Base-by-base conservation (phyloP, 345 rosid species). In the Eucalyptus tenuipes region DNA sequence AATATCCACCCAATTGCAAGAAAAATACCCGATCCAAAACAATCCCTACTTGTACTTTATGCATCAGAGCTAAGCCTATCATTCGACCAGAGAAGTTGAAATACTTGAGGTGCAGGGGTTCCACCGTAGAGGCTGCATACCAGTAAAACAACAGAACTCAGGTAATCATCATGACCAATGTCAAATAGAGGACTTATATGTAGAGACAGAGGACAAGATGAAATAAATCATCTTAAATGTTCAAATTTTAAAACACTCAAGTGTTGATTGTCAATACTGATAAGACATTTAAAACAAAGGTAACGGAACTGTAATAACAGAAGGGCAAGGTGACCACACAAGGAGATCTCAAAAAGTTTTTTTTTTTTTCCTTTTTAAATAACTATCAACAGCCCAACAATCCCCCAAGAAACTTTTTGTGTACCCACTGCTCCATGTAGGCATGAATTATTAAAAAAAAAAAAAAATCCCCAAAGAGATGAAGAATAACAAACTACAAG, bases 31-130 rank as follows among this genome's bases (percentile, higher is more conserved):
- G 99, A 90, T 98, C 99, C 89, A 98, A 91, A 87, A 95, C 95
- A 89, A 97, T 91, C 20, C 98, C 99, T 13, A 98, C 94, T 95
- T 98, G 99, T 85, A 97, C 96, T 93, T 94, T 96, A 91, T 97
- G 97, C 99, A 95, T 94, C 94, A 98, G 89, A 61, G 99, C 97
- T 88, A 98, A 93, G 5, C 96, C 99, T 90, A 96, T 95, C 86
- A 98, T 94, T 64, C 99, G 95, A 44, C 99, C 99, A 85, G 98
- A 93, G 85, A 98, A 98, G 88, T 88, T 91, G 91, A 96, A 98
- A 95, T 95, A 97, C 45, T 94, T 93, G 33, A 94, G 98, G 93
- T 96, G 97, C 96, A 94, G 66, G 24, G 98, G 97, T 90, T 97
- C 95, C 89, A 96, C 98, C 90, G 93, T 95, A 86, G 99, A 98